Base-by-base conservation (phyloP, 2,329 filamentous ascomycete genomes). In the Penicillium hordei region DNA sequence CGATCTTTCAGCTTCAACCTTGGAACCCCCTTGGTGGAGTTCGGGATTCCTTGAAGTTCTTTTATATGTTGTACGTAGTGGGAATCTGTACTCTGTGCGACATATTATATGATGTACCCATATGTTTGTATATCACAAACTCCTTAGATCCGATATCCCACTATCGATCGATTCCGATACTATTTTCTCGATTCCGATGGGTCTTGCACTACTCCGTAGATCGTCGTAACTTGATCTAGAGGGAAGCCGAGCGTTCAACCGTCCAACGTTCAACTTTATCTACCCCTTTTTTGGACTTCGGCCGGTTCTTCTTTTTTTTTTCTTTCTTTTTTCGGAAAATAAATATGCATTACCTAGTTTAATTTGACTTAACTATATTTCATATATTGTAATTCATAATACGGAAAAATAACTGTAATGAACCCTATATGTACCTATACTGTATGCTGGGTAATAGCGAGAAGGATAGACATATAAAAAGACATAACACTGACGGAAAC, bases 111-210 rank as follows among this genome's bases (percentile, higher is more conserved):
- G 6, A 39, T 48, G 12, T 44, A 13, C 25, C 17, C 23, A 34
- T n/a, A 8, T 19, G 29, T 17, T 27, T 40, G 27, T 48, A 15
- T n/a, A n/a, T 42, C 13, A 19, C 29, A n/a, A 48, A 44, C 51
- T 49, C 42, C 40, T 54, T 25, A 46, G 55, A 52, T 62, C 62
- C 45, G 57, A 55, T 48, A 36, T 40, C 45, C 33, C 50, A 23
- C 48, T 60, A 66, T 66, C 64, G 62, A 66, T 66, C 62, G 64
- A 63, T 60, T 46, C 27, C 52, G 33, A 34, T 17, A 34, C 17
- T 40, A 40, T 55, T 49, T 8, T 10, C 8, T 50, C 48, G 48
- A 51, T 51, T 52, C 8, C 5, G 44, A 63, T 61, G 51, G 57
- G 50, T 36, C 60, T 45, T 39, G n/a, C 13, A 17, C 46, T 27